Base-by-base conservation (phyloP, 306 rosid genomes). In the Trifolium subterraneum region DNA sequence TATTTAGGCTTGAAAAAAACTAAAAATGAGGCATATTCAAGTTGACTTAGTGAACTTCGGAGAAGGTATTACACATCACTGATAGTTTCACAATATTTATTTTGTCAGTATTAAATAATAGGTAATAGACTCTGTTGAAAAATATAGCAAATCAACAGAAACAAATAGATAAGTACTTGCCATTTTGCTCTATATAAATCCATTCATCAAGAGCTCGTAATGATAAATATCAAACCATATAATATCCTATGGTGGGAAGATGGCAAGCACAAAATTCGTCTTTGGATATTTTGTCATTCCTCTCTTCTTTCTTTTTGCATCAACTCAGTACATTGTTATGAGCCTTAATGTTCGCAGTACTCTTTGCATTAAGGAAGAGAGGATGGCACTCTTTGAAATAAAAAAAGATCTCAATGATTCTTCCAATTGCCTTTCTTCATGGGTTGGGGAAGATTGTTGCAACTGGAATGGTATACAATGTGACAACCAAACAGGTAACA, bases 321-420 rank as follows among this genome's bases (percentile, higher is more conserved):
- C 58, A 52, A 38, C 61, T 9, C 4, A 29, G 20, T 13, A 0
- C n/a, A 11, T 35, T 12, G 72, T 25, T 9, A 10, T 13, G 2
- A 64, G 73, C 66, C 48, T 41, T 38, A 65, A 41, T 54, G 59
- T 8, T 18, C 42, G 45, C 65, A 29, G 5, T 29, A 75, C 38
- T 36, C 68, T 76, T 67, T 76, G 80, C 68, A 42, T 76, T 58
- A 11, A 42, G 61, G 80, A 67, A 76, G 80, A 76, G 20, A 75
- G 68, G 41, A 56, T 54, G 35, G 51, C 74, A 42, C 80, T 76
- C 51, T 38, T 76, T 44, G 52, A 75, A 52, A n/a, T 76, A 4
- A 76, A 10, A 66, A 42, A 56, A 2, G 60, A 56, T 76, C 61
- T 76, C 8, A 42, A 55, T 13, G 74, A 76, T 29, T 38, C 68